Conservation (phyloP, 257 asterid species). For the Ehretia macrophylla region DNA sequence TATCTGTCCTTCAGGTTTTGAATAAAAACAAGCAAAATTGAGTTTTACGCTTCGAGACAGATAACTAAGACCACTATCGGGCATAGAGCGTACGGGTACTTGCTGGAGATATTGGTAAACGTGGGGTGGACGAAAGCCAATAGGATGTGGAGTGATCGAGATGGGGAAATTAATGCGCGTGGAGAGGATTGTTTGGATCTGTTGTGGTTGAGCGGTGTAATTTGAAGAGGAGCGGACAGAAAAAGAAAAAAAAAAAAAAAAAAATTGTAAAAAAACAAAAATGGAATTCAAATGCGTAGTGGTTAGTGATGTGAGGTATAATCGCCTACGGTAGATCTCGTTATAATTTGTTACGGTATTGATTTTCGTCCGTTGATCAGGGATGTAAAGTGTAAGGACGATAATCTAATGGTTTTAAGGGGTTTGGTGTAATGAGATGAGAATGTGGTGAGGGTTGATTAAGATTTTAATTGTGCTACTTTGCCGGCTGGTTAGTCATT, state of each 20-base stretch:
- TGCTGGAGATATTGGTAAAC: not conserved
- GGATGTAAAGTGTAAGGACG: too few relatives aligned
- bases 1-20: conserved; percentile 15
- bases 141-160: too few relatives aligned
- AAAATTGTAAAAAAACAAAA: too few relatives aligned
- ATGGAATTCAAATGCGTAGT: not conserved
- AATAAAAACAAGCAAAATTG: conserved; percentile 19
- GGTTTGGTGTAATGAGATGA: too few relatives aligned
- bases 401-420: too few relatives aligned
- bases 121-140: not conserved
- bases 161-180: conserved; percentile 4
- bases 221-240: conserved; percentile 3
- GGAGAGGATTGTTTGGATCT: conserved; percentile 9
- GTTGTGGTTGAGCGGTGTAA: conserved; percentile 35
- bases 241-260: too few relatives aligned
- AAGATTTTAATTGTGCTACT: not conserved
- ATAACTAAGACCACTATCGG: conserved; percentile 8
- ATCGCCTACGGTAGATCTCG: not conserved
- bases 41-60: conserved; percentile 24
- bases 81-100: too few relatives aligned
- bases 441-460: too few relatives aligned
- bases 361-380: too few relatives aligned
- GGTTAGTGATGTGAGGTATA: not conserved
- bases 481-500: not conserved
- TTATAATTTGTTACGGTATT: too few relatives aligned